phyloP scores from a whole-genome alignment of 2,329 filamentous ascomycete genomes.

The Chaetothyriales sp. region DNA sequence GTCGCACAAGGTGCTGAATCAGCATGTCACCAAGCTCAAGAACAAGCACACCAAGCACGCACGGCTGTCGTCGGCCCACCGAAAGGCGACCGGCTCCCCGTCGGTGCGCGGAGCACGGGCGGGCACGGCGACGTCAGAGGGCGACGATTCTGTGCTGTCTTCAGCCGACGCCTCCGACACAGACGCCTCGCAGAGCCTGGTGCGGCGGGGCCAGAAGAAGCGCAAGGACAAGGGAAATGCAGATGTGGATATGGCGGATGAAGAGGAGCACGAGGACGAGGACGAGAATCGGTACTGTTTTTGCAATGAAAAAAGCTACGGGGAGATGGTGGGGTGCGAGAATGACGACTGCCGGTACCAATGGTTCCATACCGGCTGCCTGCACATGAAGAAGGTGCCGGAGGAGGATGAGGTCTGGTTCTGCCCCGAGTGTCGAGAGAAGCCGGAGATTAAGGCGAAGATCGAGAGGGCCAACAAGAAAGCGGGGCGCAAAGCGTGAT shows the following conservation, averaged over 20 bases:
- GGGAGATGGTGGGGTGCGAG: constrained; percentile 56
- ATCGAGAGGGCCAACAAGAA: constrained; percentile 8
- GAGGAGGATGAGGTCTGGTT: constrained; percentile 44
- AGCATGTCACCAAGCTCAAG: constrained; percentile 19
- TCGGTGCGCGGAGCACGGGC: constrained; percentile 26
- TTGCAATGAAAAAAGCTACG: constrained; percentile 51
- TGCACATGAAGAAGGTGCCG: constrained; percentile 47
- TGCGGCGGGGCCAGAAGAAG: constrained; percentile 14
- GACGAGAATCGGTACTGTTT: constrained; percentile 53
- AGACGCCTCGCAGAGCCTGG: constrained; percentile 21
- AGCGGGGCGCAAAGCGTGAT: constrained; percentile 5
- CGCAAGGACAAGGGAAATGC: constrained; percentile 16
- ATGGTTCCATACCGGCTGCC: constrained; percentile 55
- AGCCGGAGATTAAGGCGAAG: constrained; percentile 21
- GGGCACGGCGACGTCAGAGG: constrained; percentile 23
- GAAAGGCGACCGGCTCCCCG: constrained; percentile 31
- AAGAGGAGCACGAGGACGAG: constrained; percentile 39
- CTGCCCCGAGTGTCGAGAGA: constrained; percentile 38
- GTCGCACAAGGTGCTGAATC: constrained; percentile 34
- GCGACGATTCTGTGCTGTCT: constrained; percentile 43
- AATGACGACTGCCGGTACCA: constrained; percentile 51
- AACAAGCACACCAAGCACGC: constrained; percentile 27
- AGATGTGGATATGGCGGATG: constrained; percentile 31
- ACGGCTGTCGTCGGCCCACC: constrained; percentile 28
- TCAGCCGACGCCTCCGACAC: constrained; percentile 36